Evolutionary conservation across 768 basidiomycete genomes (phyloP).

Genomic region (Leccinellum rugosiceps): DNA sequence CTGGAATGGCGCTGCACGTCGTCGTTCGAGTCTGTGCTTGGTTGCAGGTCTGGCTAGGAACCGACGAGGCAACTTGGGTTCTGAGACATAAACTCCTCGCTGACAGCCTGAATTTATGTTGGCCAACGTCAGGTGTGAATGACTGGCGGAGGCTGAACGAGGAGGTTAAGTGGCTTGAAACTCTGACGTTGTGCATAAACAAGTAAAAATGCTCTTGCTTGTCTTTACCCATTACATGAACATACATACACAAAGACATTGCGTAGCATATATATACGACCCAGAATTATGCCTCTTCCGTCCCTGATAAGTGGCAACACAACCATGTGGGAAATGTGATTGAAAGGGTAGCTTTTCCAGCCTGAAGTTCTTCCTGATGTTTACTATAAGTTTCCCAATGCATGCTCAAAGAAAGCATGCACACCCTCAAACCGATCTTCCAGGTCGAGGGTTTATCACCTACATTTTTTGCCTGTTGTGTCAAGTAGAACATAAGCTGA

Average conservation of each 20-base stretch:
- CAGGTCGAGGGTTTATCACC: neutral
- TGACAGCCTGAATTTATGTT: neutral
- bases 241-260: neutral
- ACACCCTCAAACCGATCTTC: neutral
- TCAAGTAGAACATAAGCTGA: neutral
- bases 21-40: neutral
- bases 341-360: neutral
- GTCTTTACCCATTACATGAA: too few relatives aligned
- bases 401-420: neutral
- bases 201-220: neutral
- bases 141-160: neutral
- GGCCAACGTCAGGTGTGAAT: neutral
- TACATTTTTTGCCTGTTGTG: neutral
- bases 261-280: neutral
- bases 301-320: neutral
- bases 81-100: neutral
- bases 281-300: neutral
- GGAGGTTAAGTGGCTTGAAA: neutral
- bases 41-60: neutral
- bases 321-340: neutral
- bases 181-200: slow-evolving; percentile 6
- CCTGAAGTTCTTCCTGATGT: neutral
- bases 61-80: neutral
- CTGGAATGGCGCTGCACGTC: neutral
- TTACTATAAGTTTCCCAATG: neutral